phyloP scores from a whole-genome alignment of 768 basidiomycete species.

The Cubamyces lactineus region DNA sequence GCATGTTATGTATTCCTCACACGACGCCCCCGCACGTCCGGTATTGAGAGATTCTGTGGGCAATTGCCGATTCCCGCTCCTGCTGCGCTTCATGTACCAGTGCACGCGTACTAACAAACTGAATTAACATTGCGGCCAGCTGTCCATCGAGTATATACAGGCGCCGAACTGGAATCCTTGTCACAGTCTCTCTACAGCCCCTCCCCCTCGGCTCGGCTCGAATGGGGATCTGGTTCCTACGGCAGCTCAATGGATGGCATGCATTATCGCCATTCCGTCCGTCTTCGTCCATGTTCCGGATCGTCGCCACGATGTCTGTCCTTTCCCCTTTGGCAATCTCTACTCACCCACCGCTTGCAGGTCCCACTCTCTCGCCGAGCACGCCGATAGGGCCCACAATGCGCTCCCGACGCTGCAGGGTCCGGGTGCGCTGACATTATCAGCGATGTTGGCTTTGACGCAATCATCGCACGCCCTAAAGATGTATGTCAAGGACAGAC shows the following conservation, averaged over 20 bases:
- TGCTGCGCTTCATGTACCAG: slow-evolving; percentile 11
- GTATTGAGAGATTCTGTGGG: neutral
- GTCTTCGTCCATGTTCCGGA: slow-evolving; percentile 5
- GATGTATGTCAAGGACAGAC: neutral
- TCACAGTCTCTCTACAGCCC: slow-evolving; percentile 11
- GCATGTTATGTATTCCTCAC: no score
- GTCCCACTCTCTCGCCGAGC: slow-evolving; percentile 11
- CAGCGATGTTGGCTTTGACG: neutral
- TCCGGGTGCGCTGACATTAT: neutral
- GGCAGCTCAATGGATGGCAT: neutral
- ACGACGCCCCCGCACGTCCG: neutral
- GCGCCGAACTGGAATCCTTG: slow-evolving; percentile 12
- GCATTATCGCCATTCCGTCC: slow-evolving; percentile 5
- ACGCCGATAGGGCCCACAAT: slow-evolving; percentile 1
- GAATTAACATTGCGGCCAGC: neutral
- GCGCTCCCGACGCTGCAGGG: neutral
- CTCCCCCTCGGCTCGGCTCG: neutral
- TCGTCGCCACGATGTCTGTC: slow-evolving; percentile 3
- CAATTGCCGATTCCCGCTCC: slow-evolving; percentile 5
- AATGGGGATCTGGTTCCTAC: neutral
- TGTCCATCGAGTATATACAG: neutral
- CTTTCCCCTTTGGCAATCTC: slow-evolving; percentile 2
- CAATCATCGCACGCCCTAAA: neutral
- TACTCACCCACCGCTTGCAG: neutral
- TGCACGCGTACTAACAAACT: neutral